Base-by-base conservation (phyloP, 2,329 filamentous ascomycete genomes). In the Aspergillus novoparasiticus region DNA sequence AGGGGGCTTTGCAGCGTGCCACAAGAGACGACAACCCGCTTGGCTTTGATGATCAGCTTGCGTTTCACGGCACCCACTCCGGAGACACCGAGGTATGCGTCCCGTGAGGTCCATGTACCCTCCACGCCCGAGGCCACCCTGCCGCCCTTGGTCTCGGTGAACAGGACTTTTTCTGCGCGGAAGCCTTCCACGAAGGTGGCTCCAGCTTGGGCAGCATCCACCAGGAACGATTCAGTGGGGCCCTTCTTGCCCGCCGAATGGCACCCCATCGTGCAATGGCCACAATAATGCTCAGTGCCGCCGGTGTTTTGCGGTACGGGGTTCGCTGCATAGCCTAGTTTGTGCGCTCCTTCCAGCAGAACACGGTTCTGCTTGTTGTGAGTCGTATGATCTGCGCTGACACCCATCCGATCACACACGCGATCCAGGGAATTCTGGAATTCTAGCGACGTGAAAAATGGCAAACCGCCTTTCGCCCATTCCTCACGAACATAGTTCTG, bases 151-250 rank as follows among this genome's bases (percentile, higher is more conserved):
- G 71, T 69, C 12, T 73, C 75, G 26, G 88, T 86, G 74, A 96
- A 96, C 0, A 91, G 68, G 19, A 97, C 82, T 64, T 85, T 85
- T 14, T 91, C 86, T 0, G 89, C 91, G 23, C 88, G 78, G 71
- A 95, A 92, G 0, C 93, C 93, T 80, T 97, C 93, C 62, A 96
- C 86, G 73, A 97, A 97, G 66, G 85, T 82, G 0, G 93, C 91
- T 0, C 93, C 93, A 0, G 90, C 88, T 58, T 84, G 84, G 1
- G 89, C 90, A 2, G 94, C 93, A 69, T 93, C 92, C 0, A 91
- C 91, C 16, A 97, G 81, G 83, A 88, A 97, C 8, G 87, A 87
- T 28, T 91, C 87, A 0, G 87, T 85, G 0, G 94, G 91, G 0
- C 94, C 93, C 75, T 90, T 89, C 80, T 97, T 97, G 66, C 89